phyloP scores from a whole-genome alignment of 192 early-diverging fungal genomes.

The Spizellomyces sp. region DNA sequence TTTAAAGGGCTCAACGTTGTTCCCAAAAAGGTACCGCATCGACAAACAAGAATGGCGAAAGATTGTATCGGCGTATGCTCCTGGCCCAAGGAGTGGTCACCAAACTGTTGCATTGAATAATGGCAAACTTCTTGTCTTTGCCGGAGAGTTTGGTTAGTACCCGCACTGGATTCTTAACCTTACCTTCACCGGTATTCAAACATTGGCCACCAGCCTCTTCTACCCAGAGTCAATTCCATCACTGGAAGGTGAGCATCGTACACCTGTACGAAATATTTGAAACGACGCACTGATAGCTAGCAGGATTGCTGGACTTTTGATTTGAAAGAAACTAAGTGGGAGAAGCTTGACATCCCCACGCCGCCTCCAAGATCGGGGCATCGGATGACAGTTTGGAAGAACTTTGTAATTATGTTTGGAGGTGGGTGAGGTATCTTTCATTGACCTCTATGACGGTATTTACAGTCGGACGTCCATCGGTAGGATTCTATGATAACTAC shows the following conservation, averaged over 20 bases:
- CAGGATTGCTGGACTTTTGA: constrained; percentile 78
- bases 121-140: constrained; percentile 67
- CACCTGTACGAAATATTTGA: neutral
- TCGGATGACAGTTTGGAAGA: constrained; percentile 38
- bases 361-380: constrained; percentile 30
- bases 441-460: too few relatives aligned
- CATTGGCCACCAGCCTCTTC: constrained; percentile 6
- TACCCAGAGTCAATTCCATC: constrained; percentile 25
- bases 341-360: constrained; percentile 60
- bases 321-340: constrained; percentile 68
- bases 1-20: neutral
- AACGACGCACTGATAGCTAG: neutral
- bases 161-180: neutral
- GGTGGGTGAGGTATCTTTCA: neutral
- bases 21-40: constrained; percentile 51
- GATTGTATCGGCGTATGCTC: constrained; percentile 63
- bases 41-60: constrained; percentile 75
- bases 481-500: constrained; percentile 49
- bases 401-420: constrained; percentile 18
- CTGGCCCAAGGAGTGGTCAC: constrained; percentile 70
- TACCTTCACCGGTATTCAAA: neutral
- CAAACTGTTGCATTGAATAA: constrained; percentile 63
- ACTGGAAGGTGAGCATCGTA: constrained; percentile 18
- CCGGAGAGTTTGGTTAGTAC: constrained; percentile 36
- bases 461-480: constrained; percentile 14